Conservation (phyloP, 1,284 basidiomycete species). For the Heterobasidion annosum region DNA sequence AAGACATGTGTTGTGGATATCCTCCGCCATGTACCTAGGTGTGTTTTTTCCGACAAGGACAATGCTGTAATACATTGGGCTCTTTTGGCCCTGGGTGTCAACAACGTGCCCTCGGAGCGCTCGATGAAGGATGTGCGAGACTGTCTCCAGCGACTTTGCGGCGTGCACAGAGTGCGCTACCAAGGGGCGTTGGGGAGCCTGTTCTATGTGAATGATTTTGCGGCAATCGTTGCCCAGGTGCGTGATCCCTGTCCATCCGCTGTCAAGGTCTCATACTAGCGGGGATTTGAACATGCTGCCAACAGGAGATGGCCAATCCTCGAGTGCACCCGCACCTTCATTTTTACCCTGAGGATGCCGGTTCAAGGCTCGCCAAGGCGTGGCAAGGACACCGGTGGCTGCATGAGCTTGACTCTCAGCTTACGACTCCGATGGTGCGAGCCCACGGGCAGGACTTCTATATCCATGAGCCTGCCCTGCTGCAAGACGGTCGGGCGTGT, state of each 20-base stretch:
- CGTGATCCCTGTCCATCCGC: background rate
- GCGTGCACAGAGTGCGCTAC: constrained; percentile 3
- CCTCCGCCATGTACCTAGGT: no score
- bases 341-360: background rate
- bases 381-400: background rate
- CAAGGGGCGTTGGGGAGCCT: background rate
- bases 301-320: background rate
- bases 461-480: constrained; percentile 1
- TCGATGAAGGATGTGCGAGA: background rate
- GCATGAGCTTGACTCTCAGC: background rate
- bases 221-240: background rate
- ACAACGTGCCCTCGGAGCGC: constrained; percentile 2
- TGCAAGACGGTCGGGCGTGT: background rate
- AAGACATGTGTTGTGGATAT: no score
- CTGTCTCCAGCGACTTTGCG: constrained; percentile 1
- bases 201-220: background rate
- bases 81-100: background rate
- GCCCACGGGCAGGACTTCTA: background rate
- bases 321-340: background rate
- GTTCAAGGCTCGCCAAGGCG: background rate
- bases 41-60: no score
- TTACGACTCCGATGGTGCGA: background rate
- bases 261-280: no score
- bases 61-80: background rate
- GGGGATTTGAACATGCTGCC: no score